These are phyloP conservation scores for Beauveria pseudobassiana DNA, from an alignment of 2,329 filamentous ascomycete species.

Conservation along the genomic window DNA sequence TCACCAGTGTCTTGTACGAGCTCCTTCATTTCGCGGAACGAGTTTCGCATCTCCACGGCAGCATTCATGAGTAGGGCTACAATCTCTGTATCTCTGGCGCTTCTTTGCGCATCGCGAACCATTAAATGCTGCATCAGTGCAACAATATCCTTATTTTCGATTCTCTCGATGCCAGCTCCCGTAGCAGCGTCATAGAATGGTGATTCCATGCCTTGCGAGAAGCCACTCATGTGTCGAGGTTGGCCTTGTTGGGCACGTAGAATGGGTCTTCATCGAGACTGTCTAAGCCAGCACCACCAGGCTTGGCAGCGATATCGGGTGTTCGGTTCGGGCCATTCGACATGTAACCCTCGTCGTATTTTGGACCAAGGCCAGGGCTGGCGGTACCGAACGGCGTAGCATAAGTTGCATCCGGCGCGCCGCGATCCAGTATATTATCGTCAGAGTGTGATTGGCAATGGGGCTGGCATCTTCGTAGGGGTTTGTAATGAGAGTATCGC, in stretches of 20 bases:
- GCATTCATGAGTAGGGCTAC: slow-evolving; percentile 88
- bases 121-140: slow-evolving; percentile 98
- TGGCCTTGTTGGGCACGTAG: slow-evolving; percentile 45
- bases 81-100: slow-evolving; percentile 93
- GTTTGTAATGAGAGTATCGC: slow-evolving; percentile 60
- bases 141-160: slow-evolving; percentile 94
- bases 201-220: slow-evolving; percentile 85
- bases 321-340: slow-evolving; percentile 59
- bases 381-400: slow-evolving; percentile 42
- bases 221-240: slow-evolving; percentile 70
- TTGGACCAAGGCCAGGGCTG: slow-evolving; percentile 51
- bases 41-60: slow-evolving; percentile 93
- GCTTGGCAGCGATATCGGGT: slow-evolving; percentile 50
- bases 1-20: slow-evolving; percentile 80
- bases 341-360: slow-evolving; percentile 84
- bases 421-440: slow-evolving; percentile 38
- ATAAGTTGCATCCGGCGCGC: slow-evolving; percentile 32
- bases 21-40: slow-evolving; percentile 90
- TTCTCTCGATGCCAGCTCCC: slow-evolving; percentile 79
- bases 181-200: slow-evolving; percentile 87
- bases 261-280: slow-evolving; percentile 61
- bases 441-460: slow-evolving; percentile 47
- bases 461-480: slow-evolving; percentile 60
- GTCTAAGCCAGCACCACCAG: slow-evolving; percentile 43
- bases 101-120: slow-evolving; percentile 91